phyloP scores from a whole-genome alignment of 192 early-diverging fungal genomes.

The Entomortierella parvispora region DNA sequence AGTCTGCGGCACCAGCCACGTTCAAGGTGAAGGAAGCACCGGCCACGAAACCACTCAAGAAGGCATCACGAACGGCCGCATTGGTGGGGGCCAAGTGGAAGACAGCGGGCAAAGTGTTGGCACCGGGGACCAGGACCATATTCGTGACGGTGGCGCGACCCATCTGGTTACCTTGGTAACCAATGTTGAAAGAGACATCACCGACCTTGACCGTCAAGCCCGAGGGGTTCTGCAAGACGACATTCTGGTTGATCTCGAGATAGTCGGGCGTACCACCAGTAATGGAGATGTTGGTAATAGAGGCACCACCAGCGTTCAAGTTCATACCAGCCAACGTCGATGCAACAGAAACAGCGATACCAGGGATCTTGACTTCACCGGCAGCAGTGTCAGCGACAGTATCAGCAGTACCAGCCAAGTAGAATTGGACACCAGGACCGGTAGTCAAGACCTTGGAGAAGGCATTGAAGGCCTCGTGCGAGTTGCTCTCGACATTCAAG shows the following conservation, averaged over 20 bases:
- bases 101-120: slow-evolving; percentile 52
- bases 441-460: slow-evolving; percentile 63
- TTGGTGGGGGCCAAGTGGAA: slow-evolving; percentile 53
- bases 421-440: slow-evolving; percentile 54
- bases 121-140: slow-evolving; percentile 58
- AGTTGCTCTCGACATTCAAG: slow-evolving; percentile 53
- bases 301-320: slow-evolving; percentile 58
- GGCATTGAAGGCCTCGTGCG: slow-evolving; percentile 58
- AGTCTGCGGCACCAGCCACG: slow-evolving; percentile 52
- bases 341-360: slow-evolving; percentile 60
- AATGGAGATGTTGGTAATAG: slow-evolving; percentile 61
- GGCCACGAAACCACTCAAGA: slow-evolving; percentile 56
- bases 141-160: slow-evolving; percentile 56
- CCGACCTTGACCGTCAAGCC: slow-evolving; percentile 62
- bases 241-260: slow-evolving; percentile 54
- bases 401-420: slow-evolving; percentile 60
- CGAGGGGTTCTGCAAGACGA: slow-evolving; percentile 61
- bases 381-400: slow-evolving; percentile 65
- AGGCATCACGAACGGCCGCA: slow-evolving; percentile 37
- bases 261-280: slow-evolving; percentile 61
- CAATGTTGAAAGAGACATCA: slow-evolving; percentile 56
- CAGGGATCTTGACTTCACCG: slow-evolving; percentile 61
- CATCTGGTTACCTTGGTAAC: slow-evolving; percentile 37
- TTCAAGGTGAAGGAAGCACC: slow-evolving; percentile 51
- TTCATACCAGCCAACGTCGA: slow-evolving; percentile 65